Evolutionary conservation across 768 basidiomycete genomes (phyloP).

Genomic region (Lactarius hengduanensis): DNA sequence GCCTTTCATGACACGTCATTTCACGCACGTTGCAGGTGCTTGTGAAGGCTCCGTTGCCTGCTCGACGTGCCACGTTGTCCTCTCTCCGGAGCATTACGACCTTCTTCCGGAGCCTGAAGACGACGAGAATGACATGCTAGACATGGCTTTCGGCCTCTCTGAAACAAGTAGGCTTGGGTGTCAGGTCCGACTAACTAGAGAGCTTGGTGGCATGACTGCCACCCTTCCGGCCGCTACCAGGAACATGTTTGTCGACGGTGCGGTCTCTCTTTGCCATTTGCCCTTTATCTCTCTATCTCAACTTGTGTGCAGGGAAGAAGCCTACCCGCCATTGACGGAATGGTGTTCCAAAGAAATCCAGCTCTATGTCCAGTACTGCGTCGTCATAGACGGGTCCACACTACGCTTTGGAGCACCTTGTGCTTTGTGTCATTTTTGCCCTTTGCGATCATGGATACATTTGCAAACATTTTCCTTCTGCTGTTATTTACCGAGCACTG

Average conservation of each 20-base stretch:
- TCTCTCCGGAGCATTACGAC: conserved; percentile 80
- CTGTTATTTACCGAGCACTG: background rate
- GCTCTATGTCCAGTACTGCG: background rate
- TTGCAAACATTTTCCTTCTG: background rate
- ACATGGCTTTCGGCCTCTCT: conserved; percentile 95
- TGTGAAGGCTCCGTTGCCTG: conserved; percentile 97
- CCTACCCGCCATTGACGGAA: conserved; percentile 44
- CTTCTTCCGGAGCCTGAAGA: conserved; percentile 89
- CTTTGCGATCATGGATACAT: background rate
- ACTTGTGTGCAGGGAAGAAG: conserved; percentile 44
- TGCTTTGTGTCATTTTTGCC: background rate
- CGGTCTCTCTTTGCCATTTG: conserved; percentile 16
- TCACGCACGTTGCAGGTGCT: conserved; percentile 58
- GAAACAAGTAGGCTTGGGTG: conserved; percentile 87
- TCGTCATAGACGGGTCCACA: background rate
- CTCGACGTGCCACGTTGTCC: conserved; percentile 95
- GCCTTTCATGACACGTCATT: conserved; percentile 9
- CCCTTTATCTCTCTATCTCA: background rate
- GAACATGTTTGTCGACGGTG: conserved; percentile 97
- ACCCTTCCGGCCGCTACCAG: conserved; percentile 87
- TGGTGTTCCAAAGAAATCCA: background rate
- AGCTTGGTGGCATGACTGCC: conserved; percentile 83
- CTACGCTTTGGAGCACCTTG: background rate
- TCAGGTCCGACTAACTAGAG: conserved; percentile 74
- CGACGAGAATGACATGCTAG: conserved; percentile 98